Conservation (phyloP, 2,329 filamentous ascomycete species). For the Ascochyta pisi region DNA sequence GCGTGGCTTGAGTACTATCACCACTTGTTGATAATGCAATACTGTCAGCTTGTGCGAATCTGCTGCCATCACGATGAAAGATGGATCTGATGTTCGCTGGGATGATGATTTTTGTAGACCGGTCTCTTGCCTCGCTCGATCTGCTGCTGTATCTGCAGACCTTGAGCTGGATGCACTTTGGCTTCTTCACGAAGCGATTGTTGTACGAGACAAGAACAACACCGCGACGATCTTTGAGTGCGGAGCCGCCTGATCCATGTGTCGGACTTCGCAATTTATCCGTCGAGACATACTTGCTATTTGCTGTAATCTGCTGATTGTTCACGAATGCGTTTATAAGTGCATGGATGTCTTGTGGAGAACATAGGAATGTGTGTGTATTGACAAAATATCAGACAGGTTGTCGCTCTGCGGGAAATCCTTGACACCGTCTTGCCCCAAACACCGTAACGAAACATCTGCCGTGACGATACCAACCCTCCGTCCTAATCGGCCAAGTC, state of each 20-base stretch:
- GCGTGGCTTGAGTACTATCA: constrained; percentile 4
- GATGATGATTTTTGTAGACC: not conserved
- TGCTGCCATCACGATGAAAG: not conserved
- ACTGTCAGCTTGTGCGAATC: not conserved
- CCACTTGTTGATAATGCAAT: constrained; percentile 1
- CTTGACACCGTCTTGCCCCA: constrained; percentile 8
- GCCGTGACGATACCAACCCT: not conserved
- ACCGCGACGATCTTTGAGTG: constrained; percentile 51
- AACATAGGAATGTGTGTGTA: constrained; percentile 17
- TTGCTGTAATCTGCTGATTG: not conserved
- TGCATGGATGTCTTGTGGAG: not conserved
- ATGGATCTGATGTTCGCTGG: not conserved
- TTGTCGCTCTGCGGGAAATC: constrained; percentile 5
- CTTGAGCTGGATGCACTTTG: constrained; percentile 49
- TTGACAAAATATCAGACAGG: constrained; percentile 11
- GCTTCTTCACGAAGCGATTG: constrained; percentile 7
- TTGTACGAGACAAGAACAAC: constrained; percentile 50
- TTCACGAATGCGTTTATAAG: not conserved
- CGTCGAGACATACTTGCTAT: constrained; percentile 43
- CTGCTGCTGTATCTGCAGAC: constrained; percentile 41
- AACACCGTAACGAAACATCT: constrained; percentile 12
- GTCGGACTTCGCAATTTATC: constrained; percentile 50
- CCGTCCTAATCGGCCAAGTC: not conserved
- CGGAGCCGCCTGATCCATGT: constrained; percentile 41
- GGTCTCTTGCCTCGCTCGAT: constrained; percentile 52